Conservation (phyloP, 83 land plant species). For the Picea engelmannii region DNA sequence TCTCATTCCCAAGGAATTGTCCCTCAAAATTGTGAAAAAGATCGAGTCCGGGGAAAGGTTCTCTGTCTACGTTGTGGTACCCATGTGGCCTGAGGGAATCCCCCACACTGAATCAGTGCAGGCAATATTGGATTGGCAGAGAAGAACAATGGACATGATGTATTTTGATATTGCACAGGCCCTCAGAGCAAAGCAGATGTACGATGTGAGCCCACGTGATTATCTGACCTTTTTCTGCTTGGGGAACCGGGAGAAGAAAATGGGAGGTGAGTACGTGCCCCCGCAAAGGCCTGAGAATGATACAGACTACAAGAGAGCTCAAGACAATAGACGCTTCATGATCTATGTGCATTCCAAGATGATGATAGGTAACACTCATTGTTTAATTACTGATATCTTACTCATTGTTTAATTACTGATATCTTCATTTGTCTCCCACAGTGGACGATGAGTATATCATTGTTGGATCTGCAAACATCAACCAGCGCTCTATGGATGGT, state of each 20-base stretch:
- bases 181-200: slow-evolving; percentile 32
- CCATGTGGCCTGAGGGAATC: slow-evolving; percentile 93
- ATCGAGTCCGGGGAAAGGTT: slow-evolving; percentile 73
- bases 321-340: slow-evolving; percentile 72
- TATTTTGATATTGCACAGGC: slow-evolving; percentile 58
- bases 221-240: slow-evolving; percentile 79
- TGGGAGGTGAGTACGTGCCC: slow-evolving; percentile 38
- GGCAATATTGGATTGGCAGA: slow-evolving; percentile 75
- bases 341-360: slow-evolving; percentile 87
- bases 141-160: slow-evolving; percentile 91
- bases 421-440: neutral
- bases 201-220: slow-evolving; percentile 43
- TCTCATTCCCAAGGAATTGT: slow-evolving; percentile 71
- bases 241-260: slow-evolving; percentile 53
- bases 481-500: slow-evolving; percentile 28
- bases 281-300: slow-evolving; percentile 32
- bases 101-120: slow-evolving; percentile 72
- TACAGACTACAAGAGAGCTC: slow-evolving; percentile 54
- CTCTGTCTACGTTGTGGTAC: slow-evolving; percentile 69
- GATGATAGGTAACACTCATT: slow-evolving; percentile 63
- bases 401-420: too few species aligned
- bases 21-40: slow-evolving; percentile 73
- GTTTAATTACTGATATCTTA: too few species aligned
- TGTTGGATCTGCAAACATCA: slow-evolving; percentile 13
- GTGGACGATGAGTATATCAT: slow-evolving; percentile 17